These are phyloP conservation scores for Pouteria glomerata DNA, from an alignment of 148 eudicot genomes.

Conservation along the genomic window DNA sequence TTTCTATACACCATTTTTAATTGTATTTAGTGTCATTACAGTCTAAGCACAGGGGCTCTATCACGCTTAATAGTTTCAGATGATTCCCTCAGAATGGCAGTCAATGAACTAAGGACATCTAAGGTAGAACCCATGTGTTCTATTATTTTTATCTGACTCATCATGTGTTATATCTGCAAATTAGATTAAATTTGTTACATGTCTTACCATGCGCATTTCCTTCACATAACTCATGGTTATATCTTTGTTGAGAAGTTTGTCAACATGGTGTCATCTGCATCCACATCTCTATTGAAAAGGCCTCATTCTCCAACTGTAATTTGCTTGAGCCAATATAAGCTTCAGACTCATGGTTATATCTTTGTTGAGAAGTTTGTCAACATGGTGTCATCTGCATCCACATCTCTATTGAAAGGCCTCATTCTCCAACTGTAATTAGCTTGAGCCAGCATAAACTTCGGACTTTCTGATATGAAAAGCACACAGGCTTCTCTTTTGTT, in stretches of 20 bases:
- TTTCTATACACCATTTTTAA: not conserved
- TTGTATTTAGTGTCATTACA: slow-evolving; percentile 28
- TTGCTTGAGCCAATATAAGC: not conserved
- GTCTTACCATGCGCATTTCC: not conserved
- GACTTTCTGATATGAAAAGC: not conserved
- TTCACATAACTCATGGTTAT: not conserved
- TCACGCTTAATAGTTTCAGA: slow-evolving; percentile 87
- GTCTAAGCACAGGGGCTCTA: slow-evolving; percentile 89
- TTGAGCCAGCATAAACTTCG: not conserved
- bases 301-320: not conserved
- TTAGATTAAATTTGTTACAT: not conserved
- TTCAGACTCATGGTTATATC: not conserved
- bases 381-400: not conserved
- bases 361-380: not conserved
- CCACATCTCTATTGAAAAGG: too few relatives aligned
- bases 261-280: not conserved
- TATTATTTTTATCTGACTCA: not conserved
- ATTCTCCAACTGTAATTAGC: not conserved
- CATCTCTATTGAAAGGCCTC: too few relatives aligned
- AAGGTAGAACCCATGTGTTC: slow-evolving; percentile 44
- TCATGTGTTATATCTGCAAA: not conserved
- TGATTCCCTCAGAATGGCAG: slow-evolving; percentile 73
- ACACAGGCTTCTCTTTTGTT: not conserved
- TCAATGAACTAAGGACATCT: slow-evolving; percentile 68
- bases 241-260: not conserved